These are phyloP conservation scores for Phellopilus nigrolimitatus DNA, from an alignment of 1,284 basidiomycete species.

Conservation along the genomic window DNA sequence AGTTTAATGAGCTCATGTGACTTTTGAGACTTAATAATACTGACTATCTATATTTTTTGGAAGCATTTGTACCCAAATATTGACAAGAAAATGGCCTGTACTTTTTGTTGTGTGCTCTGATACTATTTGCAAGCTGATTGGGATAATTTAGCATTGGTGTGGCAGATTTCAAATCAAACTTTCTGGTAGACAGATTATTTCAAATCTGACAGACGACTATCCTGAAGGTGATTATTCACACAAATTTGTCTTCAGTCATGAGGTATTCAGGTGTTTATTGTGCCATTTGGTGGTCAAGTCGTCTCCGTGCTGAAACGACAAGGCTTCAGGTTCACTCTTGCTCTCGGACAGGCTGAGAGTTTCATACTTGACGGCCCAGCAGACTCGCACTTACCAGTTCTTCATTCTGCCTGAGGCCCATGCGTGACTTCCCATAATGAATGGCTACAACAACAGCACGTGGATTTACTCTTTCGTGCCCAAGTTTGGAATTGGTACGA, in stretches of 20 bases:
- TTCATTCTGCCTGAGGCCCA: conserved; percentile 12
- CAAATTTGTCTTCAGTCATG: conserved; percentile 10
- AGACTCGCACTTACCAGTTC: conserved; percentile 13
- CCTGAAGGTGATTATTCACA: conserved; percentile 3
- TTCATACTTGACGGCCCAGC: conserved; percentile 5
- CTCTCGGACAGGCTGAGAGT: not conserved
- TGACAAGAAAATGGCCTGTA: conserved; percentile 20
- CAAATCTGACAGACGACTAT: not conserved
- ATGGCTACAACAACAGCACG: conserved; percentile 14
- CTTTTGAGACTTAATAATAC: no score
- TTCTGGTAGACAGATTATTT: conserved; percentile 7
- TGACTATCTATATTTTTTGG: no score
- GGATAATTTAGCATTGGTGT: conserved; percentile 1
- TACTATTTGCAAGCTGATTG: not conserved
- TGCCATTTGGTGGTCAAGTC: conserved; percentile 7
- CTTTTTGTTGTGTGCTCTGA: not conserved
- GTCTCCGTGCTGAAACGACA: conserved; percentile 8
- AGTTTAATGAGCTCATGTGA: no score
- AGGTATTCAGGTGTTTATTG: conserved; percentile 10
- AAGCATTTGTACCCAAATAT: conserved; percentile 14
- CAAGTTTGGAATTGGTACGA: conserved; percentile 2
- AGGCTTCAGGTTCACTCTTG: conserved; percentile 2
- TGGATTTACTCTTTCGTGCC: conserved; percentile 10
- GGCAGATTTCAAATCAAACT: conserved; percentile 7
- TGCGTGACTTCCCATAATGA: conserved; percentile 13